Evolutionary conservation across 768 basidiomycete genomes (phyloP).

Genomic region (Udeniomyces megalosporus): DNA sequence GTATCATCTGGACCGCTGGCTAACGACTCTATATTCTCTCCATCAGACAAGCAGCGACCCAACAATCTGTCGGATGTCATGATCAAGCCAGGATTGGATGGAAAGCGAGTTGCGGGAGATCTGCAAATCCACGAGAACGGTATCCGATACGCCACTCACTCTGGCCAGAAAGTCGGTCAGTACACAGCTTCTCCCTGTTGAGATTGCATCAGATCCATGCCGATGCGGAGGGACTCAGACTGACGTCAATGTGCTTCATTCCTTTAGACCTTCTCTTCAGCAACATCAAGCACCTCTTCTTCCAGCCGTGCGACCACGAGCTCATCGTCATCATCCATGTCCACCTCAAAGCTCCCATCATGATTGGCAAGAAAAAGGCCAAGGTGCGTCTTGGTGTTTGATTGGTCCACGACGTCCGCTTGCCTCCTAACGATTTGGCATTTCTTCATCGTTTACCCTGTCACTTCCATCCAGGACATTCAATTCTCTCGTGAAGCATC

Average conservation of each 20-base stretch:
- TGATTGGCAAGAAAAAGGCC: constrained; percentile 97
- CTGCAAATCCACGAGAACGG: constrained; percentile 97
- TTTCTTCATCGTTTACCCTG: neutral
- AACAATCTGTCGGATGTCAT: constrained; percentile 79
- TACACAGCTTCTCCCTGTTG: constrained; percentile 3
- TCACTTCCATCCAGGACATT: constrained; percentile 49
- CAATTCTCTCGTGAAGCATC: constrained; percentile 98
- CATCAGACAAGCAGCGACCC: constrained; percentile 42
- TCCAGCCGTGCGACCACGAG: constrained; percentile 96
- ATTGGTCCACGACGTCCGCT: neutral
- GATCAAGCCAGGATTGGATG: constrained; percentile 81
- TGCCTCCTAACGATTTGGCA: neutral
- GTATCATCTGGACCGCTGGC: too few species aligned
- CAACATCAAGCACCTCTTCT: constrained; percentile 96
- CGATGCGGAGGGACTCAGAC: neutral
- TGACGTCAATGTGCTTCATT: neutral
- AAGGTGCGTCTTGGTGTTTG: constrained; percentile 41
- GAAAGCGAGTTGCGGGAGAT: constrained; percentile 80
- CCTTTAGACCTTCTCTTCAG: constrained; percentile 74
- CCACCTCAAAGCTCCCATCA: constrained; percentile 86
- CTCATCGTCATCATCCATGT: constrained; percentile 84
- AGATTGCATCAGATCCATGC: too few species aligned
- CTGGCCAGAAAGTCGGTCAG: constrained; percentile 81
- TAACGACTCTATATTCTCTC: neutral
- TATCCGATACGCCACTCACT: constrained; percentile 72